A percentile compares a stretch with the other conserved stretches of the same genome.
Conservation (phyloP, 176 grass and related monocot genomes). For the Juncus effusus region DNA sequence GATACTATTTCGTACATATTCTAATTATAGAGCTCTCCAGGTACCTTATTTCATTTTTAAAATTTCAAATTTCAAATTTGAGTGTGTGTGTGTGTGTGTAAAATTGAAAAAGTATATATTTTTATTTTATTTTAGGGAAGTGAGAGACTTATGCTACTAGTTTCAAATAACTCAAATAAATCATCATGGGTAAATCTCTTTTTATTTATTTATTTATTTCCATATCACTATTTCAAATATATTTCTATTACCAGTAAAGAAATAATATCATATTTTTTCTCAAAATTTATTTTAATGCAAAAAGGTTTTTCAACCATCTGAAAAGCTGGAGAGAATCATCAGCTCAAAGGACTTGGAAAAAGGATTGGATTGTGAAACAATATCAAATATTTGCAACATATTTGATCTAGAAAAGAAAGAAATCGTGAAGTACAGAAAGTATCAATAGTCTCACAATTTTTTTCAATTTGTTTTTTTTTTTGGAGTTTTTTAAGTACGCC, state of each 20-base stretch:
- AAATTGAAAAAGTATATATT: not conserved
- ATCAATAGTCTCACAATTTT: conserved; percentile 27
- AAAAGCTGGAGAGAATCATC: conserved; percentile 48
- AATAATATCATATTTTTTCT: no score
- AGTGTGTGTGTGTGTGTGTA: not conserved
- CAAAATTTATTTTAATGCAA: no score
- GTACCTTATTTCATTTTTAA: conserved; percentile 20
- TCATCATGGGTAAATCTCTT: conserved; percentile 50
- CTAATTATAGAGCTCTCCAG: conserved; percentile 96
- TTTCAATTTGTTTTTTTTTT: no score
- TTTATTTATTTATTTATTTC: no score
- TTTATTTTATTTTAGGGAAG: conserved; percentile 52
- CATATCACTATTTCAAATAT: no score
- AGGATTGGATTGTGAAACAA: conserved; percentile 55
- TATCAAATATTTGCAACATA: conserved; percentile 55
- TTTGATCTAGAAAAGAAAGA: conserved; percentile 73
- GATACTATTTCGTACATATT: conserved; percentile 88
- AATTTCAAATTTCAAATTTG: not conserved
- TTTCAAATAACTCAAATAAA: conserved; percentile 58
- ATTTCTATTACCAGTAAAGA: no score
- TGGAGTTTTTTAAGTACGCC: no score
- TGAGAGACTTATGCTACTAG: conserved; percentile 65
- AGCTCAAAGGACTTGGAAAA: conserved; percentile 41
- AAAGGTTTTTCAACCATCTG: conserved; percentile 29
- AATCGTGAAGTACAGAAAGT: conserved; percentile 66